Evolutionary conservation across 768 basidiomycete genomes (phyloP).

Genomic region (Russula virescens): DNA sequence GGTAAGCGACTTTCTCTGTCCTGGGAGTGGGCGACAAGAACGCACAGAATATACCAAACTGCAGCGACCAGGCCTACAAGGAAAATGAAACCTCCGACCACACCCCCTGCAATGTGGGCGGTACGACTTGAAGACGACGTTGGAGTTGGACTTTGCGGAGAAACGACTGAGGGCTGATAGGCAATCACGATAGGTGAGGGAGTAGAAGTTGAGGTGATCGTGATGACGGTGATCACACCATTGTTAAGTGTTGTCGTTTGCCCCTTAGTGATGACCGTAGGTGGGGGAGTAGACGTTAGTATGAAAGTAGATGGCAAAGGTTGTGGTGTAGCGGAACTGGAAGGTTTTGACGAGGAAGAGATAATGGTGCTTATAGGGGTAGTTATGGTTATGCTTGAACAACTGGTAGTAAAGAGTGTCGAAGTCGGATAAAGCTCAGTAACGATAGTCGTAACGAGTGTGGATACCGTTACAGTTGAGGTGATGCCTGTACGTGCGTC

Average conservation of each 20-base stretch:
- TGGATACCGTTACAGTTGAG: constrained; percentile 12
- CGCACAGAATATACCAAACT: constrained; percentile 20
- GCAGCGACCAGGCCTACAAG: constrained; percentile 9
- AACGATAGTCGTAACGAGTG: constrained; percentile 15
- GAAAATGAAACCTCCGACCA: constrained; percentile 15
- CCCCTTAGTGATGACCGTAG: neutral
- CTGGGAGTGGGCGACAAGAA: neutral
- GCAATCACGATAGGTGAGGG: constrained; percentile 8
- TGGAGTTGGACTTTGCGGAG: neutral
- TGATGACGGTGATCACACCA: neutral
- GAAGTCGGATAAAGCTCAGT: constrained; percentile 13
- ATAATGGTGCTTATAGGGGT: neutral
- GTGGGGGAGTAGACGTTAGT: constrained; percentile 11
- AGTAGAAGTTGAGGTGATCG: constrained; percentile 5
- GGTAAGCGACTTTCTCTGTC: neutral
- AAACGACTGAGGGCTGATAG: neutral
- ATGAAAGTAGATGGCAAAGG: neutral
- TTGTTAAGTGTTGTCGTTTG: constrained; percentile 5
- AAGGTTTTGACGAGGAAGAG: neutral
- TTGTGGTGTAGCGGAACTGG: neutral
- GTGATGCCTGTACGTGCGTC: constrained; percentile 10
- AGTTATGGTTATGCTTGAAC: neutral
- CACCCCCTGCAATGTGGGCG: constrained; percentile 17
- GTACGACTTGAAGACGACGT: constrained; percentile 4
- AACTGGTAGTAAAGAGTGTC: constrained; percentile 22